Base-by-base conservation (phyloP, 2,329 filamentous ascomycete genomes). In the Fusarium solani-melongenae region DNA sequence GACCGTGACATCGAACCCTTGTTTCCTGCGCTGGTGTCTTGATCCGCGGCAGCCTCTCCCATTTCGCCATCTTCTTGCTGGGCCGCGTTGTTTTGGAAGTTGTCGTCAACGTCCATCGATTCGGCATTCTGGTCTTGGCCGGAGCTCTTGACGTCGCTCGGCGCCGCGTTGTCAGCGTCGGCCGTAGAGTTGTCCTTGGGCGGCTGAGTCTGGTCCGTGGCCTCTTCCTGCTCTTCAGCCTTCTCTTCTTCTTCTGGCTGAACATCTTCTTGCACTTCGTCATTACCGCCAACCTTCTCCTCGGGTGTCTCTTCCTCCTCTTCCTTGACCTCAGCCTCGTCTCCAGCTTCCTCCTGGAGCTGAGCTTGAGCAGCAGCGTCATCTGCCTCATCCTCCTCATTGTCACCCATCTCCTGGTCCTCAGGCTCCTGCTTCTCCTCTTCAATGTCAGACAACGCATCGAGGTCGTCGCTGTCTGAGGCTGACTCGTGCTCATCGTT, bases 91-190 rank as follows among this genome's bases (percentile, higher is more conserved):
- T 86, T 86, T 73, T 90, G 84, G 44, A 90, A 87, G 46, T 90
- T 86, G 62, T 92, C 88, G 24, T 92, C 88, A 24, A 91, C 81
- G n/a, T 93, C 87, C 76, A 88, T 87, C 24, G 90, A 84, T 64
- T 92, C 87, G 33, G 91, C 87, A 58, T 92, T 89, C 63, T 92
- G 88, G 56, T 93, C 92, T 58, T 90, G 88, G 3, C 92, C 92
- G 15, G 89, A 87, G 46, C 89, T 89, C 82, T 90, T 89, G 49
- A 89, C 87, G 62, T 93, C 90, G 80, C 88, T 92, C 8, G 89
- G 88, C 1, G 89, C 90, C 14, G 87, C 87, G 67, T 92, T 88
- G n/a, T 93, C 90, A 2, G 87, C 85, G 75, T 89, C 87, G 1
- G 88, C 84, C 33, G 85, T 86, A 17, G 84, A 81, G 22, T 88